Percentiles rank a stretch among this genome's conserved stretches.
phyloP scores from a whole-genome alignment of 495 filamentous ascomycete genomes.

The Podospora australis region DNA sequence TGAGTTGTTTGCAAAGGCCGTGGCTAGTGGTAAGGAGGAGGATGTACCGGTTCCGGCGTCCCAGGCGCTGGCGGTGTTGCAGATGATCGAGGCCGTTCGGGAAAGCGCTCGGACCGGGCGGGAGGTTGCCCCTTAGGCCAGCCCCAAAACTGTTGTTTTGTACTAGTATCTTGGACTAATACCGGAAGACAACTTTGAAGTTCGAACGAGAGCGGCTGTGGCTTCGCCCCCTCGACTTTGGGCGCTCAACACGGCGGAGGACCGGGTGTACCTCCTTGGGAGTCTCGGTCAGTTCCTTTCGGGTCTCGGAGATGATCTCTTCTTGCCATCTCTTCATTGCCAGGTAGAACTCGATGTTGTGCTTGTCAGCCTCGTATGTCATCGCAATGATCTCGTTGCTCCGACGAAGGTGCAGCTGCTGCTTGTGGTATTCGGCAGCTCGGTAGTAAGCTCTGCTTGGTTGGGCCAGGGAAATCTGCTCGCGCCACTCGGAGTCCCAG shows the following conservation, averaged over 20 bases:
- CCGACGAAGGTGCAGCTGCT: no score
- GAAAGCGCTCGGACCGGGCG: conserved; percentile 60
- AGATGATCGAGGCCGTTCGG: conserved; percentile 64
- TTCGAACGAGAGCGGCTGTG: neutral
- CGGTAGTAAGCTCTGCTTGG: neutral
- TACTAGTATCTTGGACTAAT: no score
- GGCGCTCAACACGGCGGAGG: no score
- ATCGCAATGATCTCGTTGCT: no score
- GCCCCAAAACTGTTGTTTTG: no score
- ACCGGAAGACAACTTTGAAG: neutral
- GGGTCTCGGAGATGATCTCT: neutral
- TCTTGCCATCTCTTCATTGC: neutral
- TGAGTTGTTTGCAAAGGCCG: conserved; percentile 57
- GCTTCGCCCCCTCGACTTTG: neutral
- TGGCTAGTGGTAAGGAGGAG: conserved; percentile 51
- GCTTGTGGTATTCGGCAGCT: neutral
- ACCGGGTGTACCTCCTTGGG: neutral
- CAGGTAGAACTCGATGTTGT: neutral
- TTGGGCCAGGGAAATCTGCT: conserved; percentile 1
- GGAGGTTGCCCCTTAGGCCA: conserved; percentile 39
- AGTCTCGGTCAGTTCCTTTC: neutral
- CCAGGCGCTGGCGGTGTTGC: conserved; percentile 65
- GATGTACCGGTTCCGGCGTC: conserved; percentile 63
- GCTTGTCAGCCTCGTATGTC: no score
- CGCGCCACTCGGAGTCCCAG: neutral